Conservation (phyloP, 306 rosid species). For the Lathyrus sativus region DNA sequence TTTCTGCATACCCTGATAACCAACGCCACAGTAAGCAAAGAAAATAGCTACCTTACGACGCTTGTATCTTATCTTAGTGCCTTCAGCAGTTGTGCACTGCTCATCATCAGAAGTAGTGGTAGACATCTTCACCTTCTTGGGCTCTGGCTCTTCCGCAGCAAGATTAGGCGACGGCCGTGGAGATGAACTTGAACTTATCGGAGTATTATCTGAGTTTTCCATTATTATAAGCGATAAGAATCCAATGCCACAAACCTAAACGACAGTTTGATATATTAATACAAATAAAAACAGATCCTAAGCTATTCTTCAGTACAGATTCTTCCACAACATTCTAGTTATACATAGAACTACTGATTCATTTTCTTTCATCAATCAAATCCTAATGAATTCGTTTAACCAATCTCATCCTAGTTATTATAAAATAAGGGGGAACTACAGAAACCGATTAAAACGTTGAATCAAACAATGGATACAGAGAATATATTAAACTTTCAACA, state of each 20-base stretch:
- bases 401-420: background rate
- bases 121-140: slow-evolving; percentile 80
- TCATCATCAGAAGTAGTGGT: slow-evolving; percentile 83
- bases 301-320: slow-evolving; percentile 26
- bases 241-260: slow-evolving; percentile 44
- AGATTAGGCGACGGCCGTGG: slow-evolving; percentile 26
- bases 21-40: slow-evolving; percentile 93
- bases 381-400: slow-evolving; percentile 10
- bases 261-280: slow-evolving; percentile 29
- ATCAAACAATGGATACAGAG: background rate
- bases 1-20: slow-evolving; percentile 98
- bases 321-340: background rate
- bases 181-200: slow-evolving; percentile 48
- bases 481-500: background rate
- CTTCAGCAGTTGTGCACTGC: slow-evolving; percentile 36
- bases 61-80: slow-evolving; percentile 62
- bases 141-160: slow-evolving; percentile 52
- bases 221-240: slow-evolving; percentile 49
- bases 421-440: background rate
- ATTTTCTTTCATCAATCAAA: background rate
- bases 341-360: background rate
- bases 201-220: slow-evolving; percentile 54
- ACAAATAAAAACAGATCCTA: slow-evolving; percentile 26
- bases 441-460: background rate
- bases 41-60: slow-evolving; percentile 84